These are phyloP conservation scores for Plantago ovata DNA, from an alignment of 257 asterid genomes.

Conservation along the genomic window DNA sequence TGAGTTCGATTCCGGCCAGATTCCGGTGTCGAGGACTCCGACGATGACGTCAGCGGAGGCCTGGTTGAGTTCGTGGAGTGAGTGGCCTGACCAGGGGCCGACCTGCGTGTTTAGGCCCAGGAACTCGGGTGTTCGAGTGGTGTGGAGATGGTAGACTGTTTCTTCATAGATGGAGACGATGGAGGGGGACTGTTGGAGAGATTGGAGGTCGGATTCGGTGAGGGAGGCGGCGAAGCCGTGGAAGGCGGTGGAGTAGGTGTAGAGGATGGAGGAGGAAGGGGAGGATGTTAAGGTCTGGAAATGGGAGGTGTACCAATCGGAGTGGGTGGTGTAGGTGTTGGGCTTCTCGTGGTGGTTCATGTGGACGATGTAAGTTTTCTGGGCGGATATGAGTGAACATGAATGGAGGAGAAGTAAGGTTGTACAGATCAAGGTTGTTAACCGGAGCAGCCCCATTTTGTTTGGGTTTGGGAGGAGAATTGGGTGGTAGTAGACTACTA, in stretches of 20 bases:
- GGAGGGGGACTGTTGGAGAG: constrained; percentile 39
- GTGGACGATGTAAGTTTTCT: constrained; percentile 40
- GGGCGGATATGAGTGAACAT: constrained; percentile 10
- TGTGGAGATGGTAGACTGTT: constrained; percentile 42
- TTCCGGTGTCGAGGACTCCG: constrained; percentile 44
- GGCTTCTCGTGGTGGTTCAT: constrained; percentile 40
- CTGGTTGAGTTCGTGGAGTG: constrained; percentile 35
- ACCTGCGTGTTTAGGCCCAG: constrained; percentile 36
- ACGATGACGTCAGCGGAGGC: constrained; percentile 41
- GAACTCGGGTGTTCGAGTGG: constrained; percentile 54
- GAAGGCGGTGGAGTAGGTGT: constrained; percentile 40
- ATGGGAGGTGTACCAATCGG: constrained; percentile 44
- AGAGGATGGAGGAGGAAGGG: constrained; percentile 32
- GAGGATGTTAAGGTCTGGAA: constrained; percentile 39
- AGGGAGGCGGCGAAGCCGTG: constrained; percentile 48
- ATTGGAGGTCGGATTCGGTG: constrained; percentile 33
- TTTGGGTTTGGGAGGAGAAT: background rate
- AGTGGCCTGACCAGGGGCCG: constrained; percentile 37
- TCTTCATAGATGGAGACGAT: constrained; percentile 49
- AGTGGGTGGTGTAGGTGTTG: constrained; percentile 31
- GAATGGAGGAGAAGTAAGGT: constrained; percentile 18
- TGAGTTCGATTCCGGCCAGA: constrained; percentile 46
- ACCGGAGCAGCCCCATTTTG: constrained; percentile 24
- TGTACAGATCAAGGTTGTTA: constrained; percentile 11
- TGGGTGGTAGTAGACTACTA: too few relatives aligned